Percentiles rank a stretch among this genome's conserved stretches.
These are phyloP conservation scores for Phytophthora ramorum DNA, from an alignment of 352 stramenopile species.

Conservation along the genomic window DNA sequence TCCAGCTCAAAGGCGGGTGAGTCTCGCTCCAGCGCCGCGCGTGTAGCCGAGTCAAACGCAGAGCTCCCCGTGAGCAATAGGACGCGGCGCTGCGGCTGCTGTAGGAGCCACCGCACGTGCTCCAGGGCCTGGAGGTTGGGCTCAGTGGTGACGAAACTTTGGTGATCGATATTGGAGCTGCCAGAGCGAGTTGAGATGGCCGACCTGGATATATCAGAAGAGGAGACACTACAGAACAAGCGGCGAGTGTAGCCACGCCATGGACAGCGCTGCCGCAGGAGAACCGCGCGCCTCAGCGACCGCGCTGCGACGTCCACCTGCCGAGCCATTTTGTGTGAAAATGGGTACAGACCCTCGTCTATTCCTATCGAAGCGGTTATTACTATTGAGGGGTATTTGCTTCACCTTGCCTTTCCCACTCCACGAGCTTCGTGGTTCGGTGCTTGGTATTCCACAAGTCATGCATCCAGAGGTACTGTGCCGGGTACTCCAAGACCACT, in stretches of 20 bases:
- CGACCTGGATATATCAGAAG: conserved; percentile 12
- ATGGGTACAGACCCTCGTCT: too few relatives aligned
- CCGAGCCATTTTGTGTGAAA: conserved; percentile 22
- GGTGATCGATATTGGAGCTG: conserved; percentile 36
- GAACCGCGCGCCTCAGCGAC: conserved; percentile 14
- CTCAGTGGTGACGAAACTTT: conserved; percentile 40
- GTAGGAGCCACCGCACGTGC: conserved; percentile 44
- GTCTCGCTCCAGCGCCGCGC: conserved; percentile 31
- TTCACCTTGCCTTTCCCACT: background rate
- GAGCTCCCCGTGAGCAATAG: conserved; percentile 46
- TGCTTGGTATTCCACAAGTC: conserved; percentile 46
- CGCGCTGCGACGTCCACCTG: conserved; percentile 21
- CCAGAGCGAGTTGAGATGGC: conserved; percentile 5
- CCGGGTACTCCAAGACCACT: conserved; percentile 35
- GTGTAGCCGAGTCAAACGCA: conserved; percentile 31
- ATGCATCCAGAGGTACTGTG: conserved; percentile 70
- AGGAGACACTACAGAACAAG: conserved; percentile 25
- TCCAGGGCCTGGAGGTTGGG: conserved; percentile 38
- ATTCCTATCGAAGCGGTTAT: background rate
- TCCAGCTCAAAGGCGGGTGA: conserved; percentile 70
- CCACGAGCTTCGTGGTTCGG: background rate
- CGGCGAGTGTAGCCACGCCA: background rate
- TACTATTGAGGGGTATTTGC: background rate
- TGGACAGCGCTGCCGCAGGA: conserved; percentile 14
- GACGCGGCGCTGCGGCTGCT: conserved; percentile 36